Evolutionary conservation across 441 rosid genomes (phyloP), one percentile per base, ranked within the genome.

Genomic region (Geranium incanum): DNA sequence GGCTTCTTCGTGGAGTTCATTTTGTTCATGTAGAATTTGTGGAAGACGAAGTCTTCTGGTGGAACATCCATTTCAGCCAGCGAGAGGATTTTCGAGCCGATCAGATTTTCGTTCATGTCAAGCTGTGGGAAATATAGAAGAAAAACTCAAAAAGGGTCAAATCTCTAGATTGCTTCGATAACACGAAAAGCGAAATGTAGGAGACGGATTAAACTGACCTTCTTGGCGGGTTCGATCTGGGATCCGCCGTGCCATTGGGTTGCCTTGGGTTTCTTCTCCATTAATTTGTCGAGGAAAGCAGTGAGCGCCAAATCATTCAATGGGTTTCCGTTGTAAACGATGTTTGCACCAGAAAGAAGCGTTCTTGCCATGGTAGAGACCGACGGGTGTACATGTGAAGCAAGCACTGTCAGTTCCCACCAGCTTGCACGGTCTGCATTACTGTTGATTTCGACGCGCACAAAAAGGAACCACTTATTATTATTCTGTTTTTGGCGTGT

Each of bases 351-450:
- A 38, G 97, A 92, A 48, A 95, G 85, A 79, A 95, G 93, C 3
- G 97, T 95, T 75, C 85, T 84, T 6, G 99, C 97, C 99, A 95
- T 95, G 77, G 99, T 88, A 76, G 98, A 86, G 33, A 92, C 99
- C 33, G 99, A 95, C 65, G 98, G 99, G 77, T 95, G 99, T 28
- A 71, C 95, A 67, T 95, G 97, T 33, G 92, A 81, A 75, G 99
- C 87, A 72, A 95, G 97, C 60, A 88, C 97, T 78, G 62, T 82
- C 80, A 95, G 76, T 79, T 95, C 99, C 98, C 96, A 95, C 99
- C 99, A 95, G 80, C 97, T 81, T 12, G 80, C 89, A 70, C 81
- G 82, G 74, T 92, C 91, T 43, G 93, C 99, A 75, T 92, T 90
- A 86, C 99, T 95, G 84, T 75, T 70, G 33, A 67, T 82, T 70